phyloP scores from a whole-genome alignment of 257 asterid genomes.

The Echites panduratus region DNA sequence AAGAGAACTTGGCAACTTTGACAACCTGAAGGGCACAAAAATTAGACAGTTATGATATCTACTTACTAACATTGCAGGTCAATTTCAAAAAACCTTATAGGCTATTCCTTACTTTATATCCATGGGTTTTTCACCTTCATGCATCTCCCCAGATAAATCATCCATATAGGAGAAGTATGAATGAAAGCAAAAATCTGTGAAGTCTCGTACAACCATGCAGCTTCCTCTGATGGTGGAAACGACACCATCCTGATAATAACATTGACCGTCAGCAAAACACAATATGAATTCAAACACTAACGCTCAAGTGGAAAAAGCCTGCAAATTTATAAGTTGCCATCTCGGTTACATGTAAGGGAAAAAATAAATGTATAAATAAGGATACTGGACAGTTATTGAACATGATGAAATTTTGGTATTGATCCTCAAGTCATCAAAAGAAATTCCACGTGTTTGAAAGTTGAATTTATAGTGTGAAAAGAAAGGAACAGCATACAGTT shows the following conservation, averaged over 20 bases:
- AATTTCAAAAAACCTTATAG: background rate
- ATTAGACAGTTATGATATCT: background rate
- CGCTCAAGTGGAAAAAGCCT: background rate
- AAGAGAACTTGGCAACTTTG: slow-evolving; percentile 58
- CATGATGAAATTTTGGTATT: background rate
- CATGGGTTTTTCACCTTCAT: slow-evolving; percentile 49
- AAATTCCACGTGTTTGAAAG: background rate
- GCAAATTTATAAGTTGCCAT: background rate
- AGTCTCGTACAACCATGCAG: slow-evolving; percentile 66
- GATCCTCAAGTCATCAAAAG: background rate
- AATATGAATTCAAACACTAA: background rate
- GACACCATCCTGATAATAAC: slow-evolving; percentile 68
- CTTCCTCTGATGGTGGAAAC: slow-evolving; percentile 55
- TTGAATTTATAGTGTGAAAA: background rate
- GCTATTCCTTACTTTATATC: slow-evolving; percentile 54
- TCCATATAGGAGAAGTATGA: slow-evolving; percentile 92
- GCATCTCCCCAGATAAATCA: slow-evolving; percentile 58
- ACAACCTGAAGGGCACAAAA: slow-evolving; percentile 34
- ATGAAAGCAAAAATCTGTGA: slow-evolving; percentile 87
- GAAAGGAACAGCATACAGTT: too few relatives aligned
- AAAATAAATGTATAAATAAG: too few relatives aligned
- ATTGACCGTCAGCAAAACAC: slow-evolving; percentile 13
- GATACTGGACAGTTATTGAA: background rate
- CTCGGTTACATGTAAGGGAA: background rate
- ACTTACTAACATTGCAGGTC: background rate